phyloP scores from a whole-genome alignment of 2,329 filamentous ascomycete species.

The Aspergillus flavus region DNA sequence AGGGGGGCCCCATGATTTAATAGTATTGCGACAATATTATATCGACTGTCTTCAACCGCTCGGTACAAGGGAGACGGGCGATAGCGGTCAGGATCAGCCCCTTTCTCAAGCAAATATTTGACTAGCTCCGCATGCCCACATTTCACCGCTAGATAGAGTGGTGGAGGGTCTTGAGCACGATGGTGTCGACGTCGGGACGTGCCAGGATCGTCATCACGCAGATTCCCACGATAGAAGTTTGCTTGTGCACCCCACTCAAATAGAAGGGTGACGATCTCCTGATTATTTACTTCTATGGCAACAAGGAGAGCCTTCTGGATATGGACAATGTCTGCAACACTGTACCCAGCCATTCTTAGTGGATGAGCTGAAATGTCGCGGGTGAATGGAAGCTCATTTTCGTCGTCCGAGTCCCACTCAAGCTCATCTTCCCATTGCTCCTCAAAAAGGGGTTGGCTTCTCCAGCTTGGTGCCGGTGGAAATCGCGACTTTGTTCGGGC shows the following conservation, averaged over 20 bases:
- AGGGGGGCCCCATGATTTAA: neutral
- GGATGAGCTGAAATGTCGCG: neutral
- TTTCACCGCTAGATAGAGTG: neutral
- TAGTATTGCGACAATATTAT: neutral
- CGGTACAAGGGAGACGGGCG: constrained; percentile 1
- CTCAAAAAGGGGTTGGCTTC: accelerated
- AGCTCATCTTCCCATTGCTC: neutral
- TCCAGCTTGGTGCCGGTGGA: neutral
- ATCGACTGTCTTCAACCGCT: neutral
- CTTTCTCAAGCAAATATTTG: neutral
- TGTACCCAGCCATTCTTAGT: neutral
- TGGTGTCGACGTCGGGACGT: neutral
- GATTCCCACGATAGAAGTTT: neutral
- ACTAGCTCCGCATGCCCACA: neutral
- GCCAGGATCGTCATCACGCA: neutral
- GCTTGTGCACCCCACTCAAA: neutral
- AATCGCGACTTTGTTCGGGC: neutral
- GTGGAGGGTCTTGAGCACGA: neutral
- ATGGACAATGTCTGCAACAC: neutral
- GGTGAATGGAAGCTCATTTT: neutral
- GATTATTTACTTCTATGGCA: neutral
- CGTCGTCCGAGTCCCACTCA: neutral
- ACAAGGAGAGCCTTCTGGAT: neutral
- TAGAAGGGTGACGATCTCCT: neutral
- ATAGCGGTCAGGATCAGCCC: neutral